Evolutionary conservation across 2,329 filamentous ascomycete species (phyloP), one percentile per base, ranked within the genome.

Genomic region (Myriosclerotinia scirpicola): DNA sequence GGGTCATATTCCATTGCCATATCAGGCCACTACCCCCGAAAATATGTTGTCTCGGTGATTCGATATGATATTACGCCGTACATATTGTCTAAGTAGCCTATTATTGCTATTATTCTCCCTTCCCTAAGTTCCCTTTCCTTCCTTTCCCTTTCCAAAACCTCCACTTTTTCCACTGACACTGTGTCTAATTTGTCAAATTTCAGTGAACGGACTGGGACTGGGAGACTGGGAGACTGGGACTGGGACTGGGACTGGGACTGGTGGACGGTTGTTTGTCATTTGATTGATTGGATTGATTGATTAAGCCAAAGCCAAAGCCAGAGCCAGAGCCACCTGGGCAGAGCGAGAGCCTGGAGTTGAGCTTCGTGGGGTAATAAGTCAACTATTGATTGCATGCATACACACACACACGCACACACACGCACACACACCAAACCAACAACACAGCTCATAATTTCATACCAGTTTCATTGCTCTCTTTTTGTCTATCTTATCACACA

Each of bases 181-280:
- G 36, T 44, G 42, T 44, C 54, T 42, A 22, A 17, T 68, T 59
- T 65, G 68, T 69, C 65, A 64, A 67, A 67, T 66, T 68, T 65
- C 69, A 64, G 67, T 34, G 9, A 11, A 30, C 15, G 14, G 48
- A 26, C 15, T 5, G 42, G 14, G 48, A 26, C 15, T 5, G 42
- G 42, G 7, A 20, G 42, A 6, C 12, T 26, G 26, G 26, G 12
- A 44, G 42, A 1, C 17, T 14, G 40, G 17, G 12, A 15, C 40
- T 3, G 12, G 8, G 40, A 15, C 8, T 12, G 40, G 12, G 30
- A 54, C 17, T 54, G 52, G 9, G 34, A 26, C 26, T 26, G 26
- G 26, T 26, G 26, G 26, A 26, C 26, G 26, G 26, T 26, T 26
- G 26, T 26, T 26, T 26, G 26, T 26, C 26, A 26, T 26, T 26